Conservation (phyloP, 345 rosid species). For the Euphorbia pulcherrima region DNA sequence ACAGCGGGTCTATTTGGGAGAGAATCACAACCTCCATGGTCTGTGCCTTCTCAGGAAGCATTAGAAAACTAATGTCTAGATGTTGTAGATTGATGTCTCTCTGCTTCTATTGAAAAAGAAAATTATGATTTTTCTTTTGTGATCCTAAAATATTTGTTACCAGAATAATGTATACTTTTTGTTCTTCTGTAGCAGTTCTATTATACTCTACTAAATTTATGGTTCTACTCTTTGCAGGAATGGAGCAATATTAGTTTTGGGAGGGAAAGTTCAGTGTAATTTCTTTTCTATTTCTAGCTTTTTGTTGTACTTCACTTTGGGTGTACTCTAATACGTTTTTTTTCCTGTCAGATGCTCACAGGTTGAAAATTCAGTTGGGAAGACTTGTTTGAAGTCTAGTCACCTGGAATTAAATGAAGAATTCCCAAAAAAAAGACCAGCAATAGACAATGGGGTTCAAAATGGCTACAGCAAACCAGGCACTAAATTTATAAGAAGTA, state of each 20-base stretch:
- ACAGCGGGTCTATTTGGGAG: not conserved
- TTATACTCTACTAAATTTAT: slow-evolving; percentile 11
- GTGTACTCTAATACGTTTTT: slow-evolving; percentile 15
- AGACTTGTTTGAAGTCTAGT: slow-evolving; percentile 25
- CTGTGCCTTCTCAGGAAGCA: not conserved
- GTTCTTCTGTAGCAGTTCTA: slow-evolving; percentile 9
- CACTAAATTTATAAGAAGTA: slow-evolving; percentile 34
- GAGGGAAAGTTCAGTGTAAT: slow-evolving; percentile 53
- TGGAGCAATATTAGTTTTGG: slow-evolving; percentile 49
- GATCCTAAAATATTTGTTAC: not conserved
- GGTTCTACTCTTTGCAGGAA: slow-evolving; percentile 47
- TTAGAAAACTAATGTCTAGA: slow-evolving; percentile 3
- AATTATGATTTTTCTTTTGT: not conserved
- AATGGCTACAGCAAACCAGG: slow-evolving; percentile 19
- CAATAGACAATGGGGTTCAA: slow-evolving; percentile 19
- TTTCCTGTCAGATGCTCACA: slow-evolving; percentile 41
- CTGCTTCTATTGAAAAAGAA: not conserved
- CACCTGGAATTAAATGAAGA: slow-evolving; percentile 26
- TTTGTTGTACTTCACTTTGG: not conserved
- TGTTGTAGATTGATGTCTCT: not conserved
- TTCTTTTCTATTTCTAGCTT: slow-evolving; percentile 20
- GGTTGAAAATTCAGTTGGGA: slow-evolving; percentile 26
- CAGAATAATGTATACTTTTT: not conserved
- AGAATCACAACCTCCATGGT: not conserved
- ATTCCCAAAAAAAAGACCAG: slow-evolving; percentile 31